Base-by-base conservation (phyloP, 1,284 basidiomycete species). In the Quambalaria eucalypti region DNA sequence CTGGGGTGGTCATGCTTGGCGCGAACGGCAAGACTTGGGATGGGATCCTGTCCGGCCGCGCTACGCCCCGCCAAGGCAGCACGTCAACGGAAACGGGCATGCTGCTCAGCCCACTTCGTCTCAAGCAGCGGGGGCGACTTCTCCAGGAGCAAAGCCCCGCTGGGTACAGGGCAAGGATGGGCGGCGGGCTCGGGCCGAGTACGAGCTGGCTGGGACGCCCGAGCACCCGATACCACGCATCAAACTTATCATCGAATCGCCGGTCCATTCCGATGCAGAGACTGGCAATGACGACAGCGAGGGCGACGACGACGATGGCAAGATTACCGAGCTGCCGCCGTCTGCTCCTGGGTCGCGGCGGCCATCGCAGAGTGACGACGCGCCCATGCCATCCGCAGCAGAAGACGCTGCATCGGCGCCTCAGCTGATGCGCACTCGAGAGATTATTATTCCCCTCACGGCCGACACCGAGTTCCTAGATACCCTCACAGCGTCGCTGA, bases 391-490 rank as follows among this genome's bases (percentile, higher is more conserved):
- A 39, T 14, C 21, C 10, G 36, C 36, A 14, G 10, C 16, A n/a
- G 36, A 39, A 39, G 36, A 39, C 10, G 10, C 36, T 39, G 5
- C 36, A 14, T 14, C 7, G 16, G 42, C 42, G 21, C 42, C 42
- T 23, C 25, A 48, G 12, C 9, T 44, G 8, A 39, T 48, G n/a
- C 52, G 55, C 2, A 21, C 42, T 7, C 78, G 78, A 26, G 86
- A 90, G 69, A 76, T 90, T 19, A 80, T 90, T 56, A 87, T 95
- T 46, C 87, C 88, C 2, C 82, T 96, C 9, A 80, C 81, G 19
- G 85, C 88, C 30, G 90, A 95, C 69, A 81, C 83, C 29, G 83
- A 78, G 1, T 96, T 97, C 78, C 88, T 92, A 74, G 81, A 84
- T 39, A 81, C 88, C 7, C 82, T 93, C 40, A 84, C 82, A 0